Percentiles rank a stretch among this genome's conserved stretches.
phyloP scores from a whole-genome alignment of 805 yeast species.

The Brettanomyces anomalus region DNA sequence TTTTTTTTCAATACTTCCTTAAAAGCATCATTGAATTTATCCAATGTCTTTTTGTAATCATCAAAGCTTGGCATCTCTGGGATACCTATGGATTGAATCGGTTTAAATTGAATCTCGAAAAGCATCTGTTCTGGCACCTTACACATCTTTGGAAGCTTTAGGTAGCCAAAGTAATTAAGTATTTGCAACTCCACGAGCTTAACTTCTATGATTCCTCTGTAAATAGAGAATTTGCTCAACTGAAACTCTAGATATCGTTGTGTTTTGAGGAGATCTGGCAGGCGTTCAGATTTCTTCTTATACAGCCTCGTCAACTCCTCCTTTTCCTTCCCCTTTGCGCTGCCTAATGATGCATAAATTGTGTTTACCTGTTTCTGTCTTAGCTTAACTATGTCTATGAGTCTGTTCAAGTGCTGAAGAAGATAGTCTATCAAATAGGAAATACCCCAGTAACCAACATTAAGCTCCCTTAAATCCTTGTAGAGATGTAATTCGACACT shows the following conservation, averaged over 20 bases:
- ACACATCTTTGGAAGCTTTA: constrained; percentile 21
- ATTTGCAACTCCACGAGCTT: constrained; percentile 18
- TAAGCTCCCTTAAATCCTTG: constrained; percentile 54
- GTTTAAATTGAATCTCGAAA: constrained; percentile 61
- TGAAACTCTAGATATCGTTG: constrained; percentile 9
- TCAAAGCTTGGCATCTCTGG: constrained; percentile 54
- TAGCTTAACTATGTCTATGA: constrained; percentile 11
- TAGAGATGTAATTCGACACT: constrained; percentile 74
- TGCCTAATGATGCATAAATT: constrained; percentile 7
- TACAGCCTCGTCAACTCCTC: constrained; percentile 14
- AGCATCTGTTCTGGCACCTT: constrained; percentile 26
- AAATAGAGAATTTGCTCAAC: constrained; percentile 7
- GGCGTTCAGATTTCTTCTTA: constrained; percentile 10
- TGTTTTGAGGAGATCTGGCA: constrained; percentile 8
- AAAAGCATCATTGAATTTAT: constrained; percentile 11
- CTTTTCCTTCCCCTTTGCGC: constrained; percentile 21
- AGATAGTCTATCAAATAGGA: constrained; percentile 20
- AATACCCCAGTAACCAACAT: constrained; percentile 60
- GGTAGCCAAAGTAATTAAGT: constrained; percentile 14
- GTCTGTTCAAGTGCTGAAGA: constrained; percentile 14
- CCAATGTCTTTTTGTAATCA: constrained; percentile 21
- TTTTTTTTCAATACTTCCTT: constrained; percentile 6
- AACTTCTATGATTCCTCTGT: constrained; percentile 12
- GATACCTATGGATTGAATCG: constrained; percentile 71
- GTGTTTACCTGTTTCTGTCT: constrained; percentile 13